These are phyloP conservation scores for Volutella citrinella DNA, from an alignment of 2,329 filamentous ascomycete genomes.

Conservation along the genomic window DNA sequence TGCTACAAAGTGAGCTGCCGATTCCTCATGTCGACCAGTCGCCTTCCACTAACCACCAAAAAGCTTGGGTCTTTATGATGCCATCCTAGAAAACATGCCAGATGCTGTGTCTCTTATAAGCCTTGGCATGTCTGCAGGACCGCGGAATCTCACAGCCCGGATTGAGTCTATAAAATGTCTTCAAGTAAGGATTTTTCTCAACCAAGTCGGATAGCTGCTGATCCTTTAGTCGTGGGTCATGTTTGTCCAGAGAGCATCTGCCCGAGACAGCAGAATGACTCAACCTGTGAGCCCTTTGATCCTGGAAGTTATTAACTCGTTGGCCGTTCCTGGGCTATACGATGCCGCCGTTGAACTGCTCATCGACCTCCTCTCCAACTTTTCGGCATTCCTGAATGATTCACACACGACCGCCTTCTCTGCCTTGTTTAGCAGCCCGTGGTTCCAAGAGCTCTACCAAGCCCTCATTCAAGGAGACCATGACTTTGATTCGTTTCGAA, in stretches of 20 bases:
- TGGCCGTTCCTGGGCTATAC: slow-evolving; percentile 57
- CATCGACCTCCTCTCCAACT: slow-evolving; percentile 62
- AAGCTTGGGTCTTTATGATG: slow-evolving; percentile 37
- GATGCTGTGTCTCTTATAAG: slow-evolving; percentile 41
- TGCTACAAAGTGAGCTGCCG: slow-evolving; percentile 48
- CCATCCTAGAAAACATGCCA: slow-evolving; percentile 37
- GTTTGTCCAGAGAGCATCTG: slow-evolving; percentile 65
- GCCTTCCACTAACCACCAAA: slow-evolving; percentile 21
- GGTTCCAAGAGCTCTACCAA: slow-evolving; percentile 55
- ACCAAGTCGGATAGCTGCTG: too few species aligned
- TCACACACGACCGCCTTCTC: slow-evolving; percentile 57
- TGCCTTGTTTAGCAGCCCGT: slow-evolving; percentile 57
- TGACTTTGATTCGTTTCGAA: slow-evolving; percentile 62
- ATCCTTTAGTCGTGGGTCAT: slow-evolving; percentile 69
- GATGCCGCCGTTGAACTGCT: slow-evolving; percentile 62
- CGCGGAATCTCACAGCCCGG: slow-evolving; percentile 35
- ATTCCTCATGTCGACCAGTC: too few species aligned
- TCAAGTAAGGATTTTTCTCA: too few species aligned
- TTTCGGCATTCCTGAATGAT: slow-evolving; percentile 58
- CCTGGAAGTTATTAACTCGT: slow-evolving; percentile 56
- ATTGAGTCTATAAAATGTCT: slow-evolving; percentile 59
- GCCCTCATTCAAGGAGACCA: slow-evolving; percentile 57
- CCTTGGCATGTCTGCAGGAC: slow-evolving; percentile 31
- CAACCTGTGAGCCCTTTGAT: slow-evolving; percentile 59
- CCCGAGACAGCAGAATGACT: slow-evolving; percentile 55